phyloP scores from a whole-genome alignment of 495 filamentous ascomycete genomes.

The Choiromyces venosus region DNA sequence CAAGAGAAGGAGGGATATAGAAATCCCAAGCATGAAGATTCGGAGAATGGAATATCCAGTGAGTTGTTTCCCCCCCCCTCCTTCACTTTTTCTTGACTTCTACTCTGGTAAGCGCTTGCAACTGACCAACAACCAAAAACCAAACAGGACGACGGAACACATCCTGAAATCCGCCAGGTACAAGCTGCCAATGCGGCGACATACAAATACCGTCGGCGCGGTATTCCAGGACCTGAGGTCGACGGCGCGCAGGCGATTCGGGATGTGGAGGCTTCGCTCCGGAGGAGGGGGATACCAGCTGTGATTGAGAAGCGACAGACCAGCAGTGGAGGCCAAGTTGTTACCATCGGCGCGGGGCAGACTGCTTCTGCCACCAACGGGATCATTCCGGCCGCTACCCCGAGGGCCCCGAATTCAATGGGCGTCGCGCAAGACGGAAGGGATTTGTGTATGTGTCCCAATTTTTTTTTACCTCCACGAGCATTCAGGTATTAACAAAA shows the following conservation, averaged over 20 bases:
- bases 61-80: not conserved
- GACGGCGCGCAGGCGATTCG: slow-evolving; percentile 30
- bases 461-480: not conserved
- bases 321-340: slow-evolving; percentile 9
- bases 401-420: slow-evolving; percentile 31
- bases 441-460: slow-evolving; percentile 26
- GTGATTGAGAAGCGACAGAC: slow-evolving; percentile 19
- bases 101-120: slow-evolving; percentile 2
- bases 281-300: slow-evolving; percentile 22
- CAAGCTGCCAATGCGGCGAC: slow-evolving; percentile 32
- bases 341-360: slow-evolving; percentile 13
- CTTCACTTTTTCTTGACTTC: slow-evolving; percentile 8
- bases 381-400: slow-evolving; percentile 27
- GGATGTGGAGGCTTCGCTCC: slow-evolving; percentile 25
- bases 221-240: slow-evolving; percentile 26
- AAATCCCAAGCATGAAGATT: slow-evolving; percentile 11
- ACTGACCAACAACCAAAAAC: slow-evolving; percentile 16
- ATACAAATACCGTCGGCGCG: slow-evolving; percentile 29
- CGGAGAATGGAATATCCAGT: slow-evolving; percentile 16
- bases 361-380: slow-evolving; percentile 12
- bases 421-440: slow-evolving; percentile 34
- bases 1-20: not conserved
- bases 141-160: slow-evolving; percentile 22
- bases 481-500: not conserved
- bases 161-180: slow-evolving; percentile 32